phyloP scores from a whole-genome alignment of 805 yeast genomes.

The Isabelozyma rhagii region DNA sequence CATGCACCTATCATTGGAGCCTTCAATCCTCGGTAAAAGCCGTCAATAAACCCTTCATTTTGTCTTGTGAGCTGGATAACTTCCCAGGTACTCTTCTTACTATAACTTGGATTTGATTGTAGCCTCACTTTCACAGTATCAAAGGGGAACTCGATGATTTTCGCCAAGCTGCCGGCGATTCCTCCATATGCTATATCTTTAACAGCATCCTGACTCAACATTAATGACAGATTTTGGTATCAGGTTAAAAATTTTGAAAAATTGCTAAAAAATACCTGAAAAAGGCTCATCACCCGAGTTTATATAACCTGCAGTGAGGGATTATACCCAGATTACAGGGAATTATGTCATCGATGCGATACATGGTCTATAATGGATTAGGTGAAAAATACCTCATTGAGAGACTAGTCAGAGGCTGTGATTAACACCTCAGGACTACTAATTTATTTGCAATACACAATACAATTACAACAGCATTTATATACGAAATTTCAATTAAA shows the following conservation, averaged over 20 bases:
- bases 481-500: constrained; percentile 6
- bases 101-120: constrained; percentile 50
- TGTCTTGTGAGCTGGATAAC: constrained; percentile 60
- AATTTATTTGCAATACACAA: neutral
- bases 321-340: too few species aligned
- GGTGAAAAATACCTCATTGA: too few species aligned
- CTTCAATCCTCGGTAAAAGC: constrained; percentile 75
- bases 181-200: constrained; percentile 51
- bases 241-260: neutral
- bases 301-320: too few species aligned
- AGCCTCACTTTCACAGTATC: constrained; percentile 89
- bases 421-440: too few species aligned
- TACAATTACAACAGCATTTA: constrained; percentile 6
- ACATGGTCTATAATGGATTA: too few species aligned
- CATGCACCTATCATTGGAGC: constrained; percentile 90
- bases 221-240: neutral
- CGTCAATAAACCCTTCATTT: constrained; percentile 66
- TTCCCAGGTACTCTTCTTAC: constrained; percentile 60
- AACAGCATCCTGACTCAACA: constrained; percentile 6
- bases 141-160: constrained; percentile 84
- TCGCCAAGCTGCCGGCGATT: constrained; percentile 78
- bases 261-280: neutral
- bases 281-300: neutral
- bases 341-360: too few species aligned
- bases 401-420: neutral